Base-by-base conservation (phyloP, 2,329 filamentous ascomycete genomes). In the Phoma sp. region DNA sequence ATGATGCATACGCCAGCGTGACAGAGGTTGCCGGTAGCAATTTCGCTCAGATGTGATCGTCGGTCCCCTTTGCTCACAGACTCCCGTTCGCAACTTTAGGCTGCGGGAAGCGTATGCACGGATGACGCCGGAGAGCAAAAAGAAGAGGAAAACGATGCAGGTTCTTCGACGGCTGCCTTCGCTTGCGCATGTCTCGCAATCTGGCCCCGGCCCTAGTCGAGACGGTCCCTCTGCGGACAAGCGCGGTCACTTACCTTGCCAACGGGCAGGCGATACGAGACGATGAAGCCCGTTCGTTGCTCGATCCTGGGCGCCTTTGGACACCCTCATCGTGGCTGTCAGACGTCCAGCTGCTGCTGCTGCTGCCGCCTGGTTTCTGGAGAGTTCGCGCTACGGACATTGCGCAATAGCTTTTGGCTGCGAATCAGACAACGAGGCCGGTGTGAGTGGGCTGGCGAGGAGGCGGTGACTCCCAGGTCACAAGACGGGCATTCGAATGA, bases 31-130 rank as follows among this genome's bases (percentile, higher is more conserved):
- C 65, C 44, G 49, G 58, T 46, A 58, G 55, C 52, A 63, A 64
- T 66, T 63, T 71, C 58, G 59, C 64, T 63, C 59, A 60, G 62
- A 65, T 58, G 60, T 64, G 69, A 72, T 73, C 67, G 64, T 57
- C 70, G 52, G 58, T 50, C 47, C 57, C 50, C 60, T 63, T 59
- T 46, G 57, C 62, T 61, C 70, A 72, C 70, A 71, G 70, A 70
- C 65, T 72, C 67, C 70, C 70, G 69, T 61, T 64, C 59, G 58
- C 65, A 63, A 61, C 53, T 71, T 70, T 70, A 69, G 66, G 60
- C 72, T 68, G 52, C 67, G 68, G 72, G 69, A 71, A 65, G 65
- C 61, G 49, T 32, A 53, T 64, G 72, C 68, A 72, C 68, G 69
- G 70, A 72, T 72, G 66, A 71, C 64, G 65, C 56, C 67, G 65